Conservation (phyloP, 176 grass and related monocot species). For the Oryza meridionalis region DNA sequence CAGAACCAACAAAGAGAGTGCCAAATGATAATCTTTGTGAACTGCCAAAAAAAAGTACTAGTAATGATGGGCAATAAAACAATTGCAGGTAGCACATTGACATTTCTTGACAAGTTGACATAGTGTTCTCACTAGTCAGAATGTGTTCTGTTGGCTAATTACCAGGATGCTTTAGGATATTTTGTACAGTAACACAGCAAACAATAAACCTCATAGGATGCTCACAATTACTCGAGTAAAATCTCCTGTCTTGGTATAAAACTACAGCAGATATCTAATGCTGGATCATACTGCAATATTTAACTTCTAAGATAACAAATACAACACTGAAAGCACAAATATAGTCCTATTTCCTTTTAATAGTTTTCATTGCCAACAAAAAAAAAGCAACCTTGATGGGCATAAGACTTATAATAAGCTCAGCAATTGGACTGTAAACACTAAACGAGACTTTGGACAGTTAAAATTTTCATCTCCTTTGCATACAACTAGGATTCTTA, state of each 20-base stretch:
- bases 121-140: background rate
- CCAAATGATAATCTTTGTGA: slow-evolving; percentile 27
- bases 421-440: background rate
- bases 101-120: slow-evolving; percentile 12
- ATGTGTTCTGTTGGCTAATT: slow-evolving; percentile 3
- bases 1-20: background rate
- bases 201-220: slow-evolving; percentile 5
- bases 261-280: slow-evolving; percentile 17
- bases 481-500: background rate
- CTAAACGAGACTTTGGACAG: background rate
- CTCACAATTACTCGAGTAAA: slow-evolving; percentile 7
- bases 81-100: slow-evolving; percentile 39
- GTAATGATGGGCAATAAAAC: slow-evolving; percentile 7
- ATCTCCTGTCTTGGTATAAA: slow-evolving; percentile 14
- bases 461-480: background rate
- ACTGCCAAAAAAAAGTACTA: background rate
- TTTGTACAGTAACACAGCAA: background rate
- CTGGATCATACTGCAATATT: background rate
- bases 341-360: slow-evolving; percentile 1
- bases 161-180: slow-evolving; percentile 33
- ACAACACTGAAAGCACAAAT: background rate
- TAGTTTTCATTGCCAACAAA: background rate
- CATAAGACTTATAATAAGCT: slow-evolving; percentile 24
- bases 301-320: slow-evolving; percentile 7
- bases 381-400: background rate